Conservation (phyloP, 2,329 filamentous ascomycete species). For the Fusarium sulawesiense region DNA sequence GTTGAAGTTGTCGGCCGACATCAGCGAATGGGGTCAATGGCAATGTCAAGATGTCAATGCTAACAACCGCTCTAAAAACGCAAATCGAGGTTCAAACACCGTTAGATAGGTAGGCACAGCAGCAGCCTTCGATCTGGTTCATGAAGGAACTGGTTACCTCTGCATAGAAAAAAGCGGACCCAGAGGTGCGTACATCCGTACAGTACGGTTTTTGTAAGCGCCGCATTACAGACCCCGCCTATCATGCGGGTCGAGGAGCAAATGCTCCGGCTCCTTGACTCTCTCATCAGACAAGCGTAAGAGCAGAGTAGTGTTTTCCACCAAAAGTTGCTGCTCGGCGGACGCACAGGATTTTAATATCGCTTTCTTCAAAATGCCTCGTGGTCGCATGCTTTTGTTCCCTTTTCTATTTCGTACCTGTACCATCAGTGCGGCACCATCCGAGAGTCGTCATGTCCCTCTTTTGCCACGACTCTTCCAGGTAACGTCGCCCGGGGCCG, state of each 20-base stretch:
- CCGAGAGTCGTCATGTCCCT: conserved; percentile 39
- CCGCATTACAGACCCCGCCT: conserved; percentile 48
- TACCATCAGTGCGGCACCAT: conserved; percentile 28
- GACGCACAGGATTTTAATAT: conserved; percentile 47
- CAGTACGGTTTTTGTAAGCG: conserved; percentile 46
- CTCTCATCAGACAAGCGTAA: conserved; percentile 42
- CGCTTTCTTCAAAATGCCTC: conserved; percentile 49
- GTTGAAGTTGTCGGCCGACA: conserved; percentile 3
- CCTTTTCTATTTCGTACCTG: conserved; percentile 19
- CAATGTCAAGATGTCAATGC: not conserved
- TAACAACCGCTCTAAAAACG: not conserved
- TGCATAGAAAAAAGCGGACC: conserved; percentile 34
- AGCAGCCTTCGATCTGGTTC: not conserved
- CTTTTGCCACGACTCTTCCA: conserved; percentile 43
- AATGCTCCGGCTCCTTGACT: conserved; percentile 50
- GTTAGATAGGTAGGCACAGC: not conserved
- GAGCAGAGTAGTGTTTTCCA: conserved; percentile 38
- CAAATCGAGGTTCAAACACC: not conserved
- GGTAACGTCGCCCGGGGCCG: conserved; percentile 39
- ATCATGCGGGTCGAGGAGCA: conserved; percentile 49
- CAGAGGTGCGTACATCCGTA: conserved; percentile 14
- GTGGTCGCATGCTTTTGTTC: conserved; percentile 40
- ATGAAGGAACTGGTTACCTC: conserved; percentile 11
- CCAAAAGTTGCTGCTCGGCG: conserved; percentile 40
- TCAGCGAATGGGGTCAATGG: not conserved